Evolutionary conservation across 495 filamentous ascomycete genomes (phyloP).

Genomic region (Cetradonia linearis): DNA sequence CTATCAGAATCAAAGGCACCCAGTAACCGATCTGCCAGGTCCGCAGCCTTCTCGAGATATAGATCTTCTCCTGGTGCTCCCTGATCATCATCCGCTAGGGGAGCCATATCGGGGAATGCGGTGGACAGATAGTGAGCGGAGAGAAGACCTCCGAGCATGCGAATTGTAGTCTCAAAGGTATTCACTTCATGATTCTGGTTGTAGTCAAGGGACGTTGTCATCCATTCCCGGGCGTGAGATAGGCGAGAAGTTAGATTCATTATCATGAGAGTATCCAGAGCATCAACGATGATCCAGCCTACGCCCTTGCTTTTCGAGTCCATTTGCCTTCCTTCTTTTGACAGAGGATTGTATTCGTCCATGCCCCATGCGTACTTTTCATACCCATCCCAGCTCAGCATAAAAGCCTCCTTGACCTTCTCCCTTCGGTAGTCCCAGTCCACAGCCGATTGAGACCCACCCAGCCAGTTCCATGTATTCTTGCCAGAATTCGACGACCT

Average conservation of each 20-base stretch:
- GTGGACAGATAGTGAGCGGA: slow-evolving; percentile 91
- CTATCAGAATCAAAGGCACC: slow-evolving; percentile 78
- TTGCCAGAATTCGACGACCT: slow-evolving; percentile 19
- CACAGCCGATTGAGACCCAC: slow-evolving; percentile 30
- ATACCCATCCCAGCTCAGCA: slow-evolving; percentile 84
- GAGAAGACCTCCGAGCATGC: slow-evolving; percentile 90
- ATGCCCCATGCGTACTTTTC: slow-evolving; percentile 90
- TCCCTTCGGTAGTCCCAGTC: slow-evolving; percentile 73
- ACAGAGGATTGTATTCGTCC: slow-evolving; percentile 75
- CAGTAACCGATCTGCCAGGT: slow-evolving; percentile 77
- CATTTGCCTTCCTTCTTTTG: slow-evolving; percentile 76
- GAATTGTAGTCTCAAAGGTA: slow-evolving; percentile 96
- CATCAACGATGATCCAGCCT: slow-evolving; percentile 97
- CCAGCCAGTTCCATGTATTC: slow-evolving; percentile 21
- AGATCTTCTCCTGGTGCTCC: slow-evolving; percentile 71
- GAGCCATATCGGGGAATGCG: slow-evolving; percentile 54
- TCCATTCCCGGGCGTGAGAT: slow-evolving; percentile 79
- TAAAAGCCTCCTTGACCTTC: slow-evolving; percentile 81
- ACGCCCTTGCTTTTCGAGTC: slow-evolving; percentile 57
- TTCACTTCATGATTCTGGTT: slow-evolving; percentile 91
- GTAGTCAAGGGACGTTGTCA: slow-evolving; percentile 70
- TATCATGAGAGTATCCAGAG: slow-evolving; percentile 90
- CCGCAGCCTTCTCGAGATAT: slow-evolving; percentile 90
- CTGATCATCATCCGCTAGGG: slow-evolving; percentile 52
- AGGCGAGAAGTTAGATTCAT: slow-evolving; percentile 94